Base-by-base conservation (phyloP, 345 rosid genomes). In the Anastatica hierochuntica region DNA sequence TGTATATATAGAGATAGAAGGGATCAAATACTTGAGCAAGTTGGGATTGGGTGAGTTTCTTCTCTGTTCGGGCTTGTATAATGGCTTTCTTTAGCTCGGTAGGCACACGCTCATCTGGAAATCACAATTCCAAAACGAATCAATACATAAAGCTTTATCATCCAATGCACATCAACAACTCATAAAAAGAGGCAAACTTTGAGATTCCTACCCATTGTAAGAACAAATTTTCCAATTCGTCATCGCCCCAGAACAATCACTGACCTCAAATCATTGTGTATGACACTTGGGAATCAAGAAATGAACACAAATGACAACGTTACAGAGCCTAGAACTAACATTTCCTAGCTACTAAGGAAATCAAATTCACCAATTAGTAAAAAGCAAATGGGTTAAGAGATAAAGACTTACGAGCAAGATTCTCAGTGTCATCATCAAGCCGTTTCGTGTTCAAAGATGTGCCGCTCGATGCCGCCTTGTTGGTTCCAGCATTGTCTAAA, bases 391-490 rank as follows among this genome's bases (percentile, higher is more conserved):
- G 46, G 27, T 8, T 14, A 2, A 57, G 29, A 44, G 40, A 30
- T 18, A 31, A 30, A 30, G 53, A 76, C 95, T 75, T 68, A 88
- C 98, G 98, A 68, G 95, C 24, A 37, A 92, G 88, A 38, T 80
- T 92, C 78, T 92, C 98, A 6, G 88, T 81, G 58, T 88, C 97
- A 14, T 92, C 97, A 67, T 88, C 95, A 56, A 88, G 95, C 79
- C 77, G 83, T 76, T 83, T 88, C 5, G 98, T 92, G 72, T 92
- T 92, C 60, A 92, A 49, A 53, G 97, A 57, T 40, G 98, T 85
- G 68, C 95, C 66, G 68, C 95, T 88, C 7, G 97, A 88, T 23
- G 98, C 95, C 2, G 98, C 90, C 69, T 65, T 92, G 78, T 92
- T 92, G 9, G 87, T 58, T 46, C 95, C 97, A 64, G 85, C 98